Evolutionary conservation across 1,139 yeast genomes (phyloP), one percentile per base, ranked within the genome.

Genomic region (Suhomyces anneliseae): DNA sequence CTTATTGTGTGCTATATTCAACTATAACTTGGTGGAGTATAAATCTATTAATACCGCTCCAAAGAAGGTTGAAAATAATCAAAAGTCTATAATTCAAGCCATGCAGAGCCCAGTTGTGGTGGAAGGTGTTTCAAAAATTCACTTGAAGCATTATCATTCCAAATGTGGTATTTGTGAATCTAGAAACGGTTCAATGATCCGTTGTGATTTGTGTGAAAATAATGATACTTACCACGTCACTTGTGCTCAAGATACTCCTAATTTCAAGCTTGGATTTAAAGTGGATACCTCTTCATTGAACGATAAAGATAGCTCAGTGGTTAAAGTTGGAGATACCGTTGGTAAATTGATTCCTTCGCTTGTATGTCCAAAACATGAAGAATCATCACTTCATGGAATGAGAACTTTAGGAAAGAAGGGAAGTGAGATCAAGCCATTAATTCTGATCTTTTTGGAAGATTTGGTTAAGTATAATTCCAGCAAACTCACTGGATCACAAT

Each of bases 1-100:
- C 68, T 70, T 87, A 7, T 54, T 82, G 6, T 92, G 99, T 66
- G 86, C 95, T 0, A 48, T 88, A 0, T 84, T 84, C 62, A 71
- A 59, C 45, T 51, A 61, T 44, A 53, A 62, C 9, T 40, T 50
- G 7, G 59, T 70, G 8, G 60, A 57, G 4, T 63, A 69, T 49
- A 57, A 37, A 12, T 10, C 37, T 11, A 7, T 29, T 7, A 51
- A 55, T 1, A 48, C 61, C 24, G 11, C 15, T 4, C 7, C 36
- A 11, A 39, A 36, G 11, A 44, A 38, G 14, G 37, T 36, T 15
- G 43, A 36, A 8, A 26, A 32, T 10, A 19, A 9, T 14, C 41
- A 43, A 11, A 52, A 48, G 37, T 41, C 54, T 19, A 49, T 50
- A 9, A 50, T 60, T 38, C 68, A 65, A 37, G 44, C 60, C 1